phyloP scores from a whole-genome alignment of 768 basidiomycete species.

The Boletus huronensis region DNA sequence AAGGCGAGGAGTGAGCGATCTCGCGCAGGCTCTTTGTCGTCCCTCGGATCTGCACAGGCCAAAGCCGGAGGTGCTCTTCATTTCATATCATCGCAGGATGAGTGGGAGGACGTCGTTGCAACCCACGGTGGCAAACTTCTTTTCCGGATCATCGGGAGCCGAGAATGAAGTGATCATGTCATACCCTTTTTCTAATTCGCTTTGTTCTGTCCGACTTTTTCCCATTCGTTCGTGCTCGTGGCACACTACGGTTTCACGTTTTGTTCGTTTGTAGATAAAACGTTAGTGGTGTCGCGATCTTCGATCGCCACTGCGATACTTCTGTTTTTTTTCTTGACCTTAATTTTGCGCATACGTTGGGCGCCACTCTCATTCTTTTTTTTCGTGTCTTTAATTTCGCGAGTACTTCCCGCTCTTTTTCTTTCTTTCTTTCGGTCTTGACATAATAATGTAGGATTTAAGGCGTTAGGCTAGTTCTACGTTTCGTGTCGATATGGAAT shows the following conservation, averaged over 20 bases:
- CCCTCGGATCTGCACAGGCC: slow-evolving; percentile 27
- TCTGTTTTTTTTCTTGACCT: not conserved
- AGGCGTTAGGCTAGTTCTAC: slow-evolving; percentile 6
- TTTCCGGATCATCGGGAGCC: slow-evolving; percentile 46
- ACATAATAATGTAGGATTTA: slow-evolving; percentile 3
- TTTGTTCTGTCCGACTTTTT: slow-evolving; percentile 1
- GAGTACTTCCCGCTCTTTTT: not conserved
- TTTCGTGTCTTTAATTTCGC: not conserved
- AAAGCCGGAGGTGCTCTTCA: slow-evolving; percentile 33
- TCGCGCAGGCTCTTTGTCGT: slow-evolving; percentile 35
- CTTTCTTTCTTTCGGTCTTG: not conserved
- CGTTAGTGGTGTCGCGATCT: not conserved
- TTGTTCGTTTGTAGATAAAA: not conserved
- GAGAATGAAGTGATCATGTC: slow-evolving; percentile 12
- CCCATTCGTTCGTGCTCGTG: slow-evolving; percentile 1
- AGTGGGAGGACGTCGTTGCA: slow-evolving; percentile 54
- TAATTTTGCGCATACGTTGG: not conserved
- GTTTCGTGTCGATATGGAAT: slow-evolving; percentile 8
- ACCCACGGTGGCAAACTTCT: slow-evolving; percentile 49
- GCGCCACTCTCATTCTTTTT: not conserved
- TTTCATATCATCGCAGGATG: slow-evolving; percentile 50
- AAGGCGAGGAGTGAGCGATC: slow-evolving; percentile 18
- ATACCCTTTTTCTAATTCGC: not conserved
- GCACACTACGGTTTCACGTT: slow-evolving; percentile 1
- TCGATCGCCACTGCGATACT: not conserved